These are phyloP conservation scores for Candida chilensis DNA, from an alignment of 805 yeast genomes.

Conservation along the genomic window DNA sequence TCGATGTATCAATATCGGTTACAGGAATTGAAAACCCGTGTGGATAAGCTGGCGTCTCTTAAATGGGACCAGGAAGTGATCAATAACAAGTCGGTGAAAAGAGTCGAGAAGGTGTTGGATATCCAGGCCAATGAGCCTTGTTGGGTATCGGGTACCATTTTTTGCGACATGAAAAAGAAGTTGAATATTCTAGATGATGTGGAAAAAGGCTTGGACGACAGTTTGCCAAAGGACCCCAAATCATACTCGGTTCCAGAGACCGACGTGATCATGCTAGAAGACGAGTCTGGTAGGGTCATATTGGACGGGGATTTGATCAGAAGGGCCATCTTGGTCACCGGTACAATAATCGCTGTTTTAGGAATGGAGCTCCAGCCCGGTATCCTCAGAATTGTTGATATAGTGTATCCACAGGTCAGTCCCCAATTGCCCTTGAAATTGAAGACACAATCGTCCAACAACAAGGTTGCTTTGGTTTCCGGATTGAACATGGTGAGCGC, in stretches of 20 bases:
- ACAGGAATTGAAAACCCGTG: slow-evolving; percentile 19
- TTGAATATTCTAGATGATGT: slow-evolving; percentile 83
- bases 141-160: slow-evolving; percentile 85
- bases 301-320: slow-evolving; percentile 56
- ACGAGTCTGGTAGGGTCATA: slow-evolving; percentile 82
- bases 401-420: slow-evolving; percentile 59
- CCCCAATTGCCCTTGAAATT: slow-evolving; percentile 48
- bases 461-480: slow-evolving; percentile 61
- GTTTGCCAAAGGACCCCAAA: slow-evolving; percentile 41
- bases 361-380: slow-evolving; percentile 87
- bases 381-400: slow-evolving; percentile 73
- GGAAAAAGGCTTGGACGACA: slow-evolving; percentile 45
- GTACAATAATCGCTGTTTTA: slow-evolving; percentile 75
- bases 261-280: slow-evolving; percentile 72
- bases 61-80: slow-evolving; percentile 50
- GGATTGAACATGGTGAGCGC: slow-evolving; percentile 56
- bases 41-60: slow-evolving; percentile 16
- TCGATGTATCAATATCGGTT: slow-evolving; percentile 33
- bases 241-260: slow-evolving; percentile 13
- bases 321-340: slow-evolving; percentile 66
- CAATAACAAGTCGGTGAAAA: slow-evolving; percentile 13
- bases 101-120: slow-evolving; percentile 48
- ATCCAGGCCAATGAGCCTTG: slow-evolving; percentile 51
- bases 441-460: slow-evolving; percentile 5
- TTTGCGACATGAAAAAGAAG: slow-evolving; percentile 75